Percentiles rank a stretch among this genome's conserved stretches.
phyloP scores from a whole-genome alignment of 208 protist genomes.

The Trypanosoma scelopori region DNA sequence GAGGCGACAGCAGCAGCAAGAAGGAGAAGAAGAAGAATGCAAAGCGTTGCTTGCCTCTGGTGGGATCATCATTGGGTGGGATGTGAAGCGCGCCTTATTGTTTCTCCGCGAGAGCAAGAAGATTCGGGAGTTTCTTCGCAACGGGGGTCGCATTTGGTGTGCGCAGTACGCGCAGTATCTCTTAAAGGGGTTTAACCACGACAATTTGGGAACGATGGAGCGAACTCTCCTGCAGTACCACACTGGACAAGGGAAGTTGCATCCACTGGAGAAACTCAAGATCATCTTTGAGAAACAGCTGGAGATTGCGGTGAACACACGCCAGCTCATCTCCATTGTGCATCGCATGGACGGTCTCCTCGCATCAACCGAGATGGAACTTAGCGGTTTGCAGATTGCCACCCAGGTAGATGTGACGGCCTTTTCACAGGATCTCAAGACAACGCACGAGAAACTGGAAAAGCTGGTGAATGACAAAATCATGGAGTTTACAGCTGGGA shows the following conservation, averaged over 20 bases:
- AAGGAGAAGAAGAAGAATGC: background rate
- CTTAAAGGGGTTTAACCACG: constrained; percentile 82
- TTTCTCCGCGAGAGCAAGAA: constrained; percentile 69
- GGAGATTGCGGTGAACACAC: constrained; percentile 70
- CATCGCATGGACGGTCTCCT: constrained; percentile 92
- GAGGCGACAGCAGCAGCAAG: too few species aligned
- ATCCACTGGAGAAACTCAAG: constrained; percentile 79
- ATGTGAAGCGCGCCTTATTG: constrained; percentile 81
- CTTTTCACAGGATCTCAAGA: constrained; percentile 66
- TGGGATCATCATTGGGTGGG: constrained; percentile 82
- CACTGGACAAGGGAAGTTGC: constrained; percentile 69
- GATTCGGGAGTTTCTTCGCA: constrained; percentile 69
- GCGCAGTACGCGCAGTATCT: constrained; percentile 93
- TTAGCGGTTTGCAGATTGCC: constrained; percentile 75
- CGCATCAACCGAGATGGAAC: constrained; percentile 91
- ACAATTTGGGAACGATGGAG: constrained; percentile 82
- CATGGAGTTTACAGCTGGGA: constrained; percentile 77
- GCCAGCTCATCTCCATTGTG: constrained; percentile 78
- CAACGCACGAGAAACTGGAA: constrained; percentile 74
- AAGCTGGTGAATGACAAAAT: constrained; percentile 85
- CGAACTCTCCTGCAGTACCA: constrained; percentile 84
- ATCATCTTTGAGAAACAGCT: constrained; percentile 91
- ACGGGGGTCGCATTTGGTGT: constrained; percentile 87
- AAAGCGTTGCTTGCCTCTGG: constrained; percentile 28
- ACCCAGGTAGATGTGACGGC: constrained; percentile 62